Percentiles rank a stretch among this genome's conserved stretches.
phyloP scores from a whole-genome alignment of 2,329 filamentous ascomycete genomes.

The Gliomastix tumulicola region DNA sequence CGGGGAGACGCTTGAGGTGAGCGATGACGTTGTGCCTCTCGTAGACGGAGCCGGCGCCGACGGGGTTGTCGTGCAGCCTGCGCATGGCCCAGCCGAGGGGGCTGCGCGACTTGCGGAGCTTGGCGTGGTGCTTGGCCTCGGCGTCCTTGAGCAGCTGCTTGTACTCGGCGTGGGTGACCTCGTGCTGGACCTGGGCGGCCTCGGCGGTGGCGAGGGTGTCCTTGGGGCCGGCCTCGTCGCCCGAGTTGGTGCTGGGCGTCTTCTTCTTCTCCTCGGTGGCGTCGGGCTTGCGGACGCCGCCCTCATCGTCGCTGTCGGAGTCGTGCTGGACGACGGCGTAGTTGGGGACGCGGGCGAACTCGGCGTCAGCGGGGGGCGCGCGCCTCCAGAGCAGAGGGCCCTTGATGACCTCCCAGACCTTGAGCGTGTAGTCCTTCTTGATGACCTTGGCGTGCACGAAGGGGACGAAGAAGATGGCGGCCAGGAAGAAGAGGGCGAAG shows the following conservation, averaged over 20 bases:
- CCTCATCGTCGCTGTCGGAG: constrained; percentile 38
- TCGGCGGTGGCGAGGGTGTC: constrained; percentile 29
- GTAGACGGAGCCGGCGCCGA: constrained; percentile 67
- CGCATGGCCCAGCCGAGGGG: constrained; percentile 83
- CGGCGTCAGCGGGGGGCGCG: constrained; percentile 41
- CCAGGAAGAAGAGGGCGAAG: constrained; percentile 48
- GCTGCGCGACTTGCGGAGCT: constrained; percentile 54
- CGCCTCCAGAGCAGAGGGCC: constrained; percentile 62
- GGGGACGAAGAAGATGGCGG: constrained; percentile 67
- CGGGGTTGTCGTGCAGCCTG: constrained; percentile 64
- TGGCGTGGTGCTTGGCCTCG: constrained; percentile 51
- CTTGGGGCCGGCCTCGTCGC: constrained; percentile 25
- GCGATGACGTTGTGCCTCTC: constrained; percentile 64
- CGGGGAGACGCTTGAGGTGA: constrained; percentile 59
- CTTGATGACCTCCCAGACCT: constrained; percentile 53
- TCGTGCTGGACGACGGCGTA: constrained; percentile 75
- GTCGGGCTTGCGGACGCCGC: constrained; percentile 21
- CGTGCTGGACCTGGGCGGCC: constrained; percentile 13
- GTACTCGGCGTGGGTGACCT: constrained; percentile 47
- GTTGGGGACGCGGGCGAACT: constrained; percentile 57
- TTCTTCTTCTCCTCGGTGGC: constrained; percentile 13
- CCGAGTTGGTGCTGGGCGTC: constrained; percentile 14
- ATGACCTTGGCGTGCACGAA: constrained; percentile 60
- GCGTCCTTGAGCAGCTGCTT: constrained; percentile 53
- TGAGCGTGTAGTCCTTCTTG: constrained; percentile 59